Evolutionary conservation across 2,329 filamentous ascomycete genomes (phyloP).

Genomic region (Aureobasidium lini): DNA sequence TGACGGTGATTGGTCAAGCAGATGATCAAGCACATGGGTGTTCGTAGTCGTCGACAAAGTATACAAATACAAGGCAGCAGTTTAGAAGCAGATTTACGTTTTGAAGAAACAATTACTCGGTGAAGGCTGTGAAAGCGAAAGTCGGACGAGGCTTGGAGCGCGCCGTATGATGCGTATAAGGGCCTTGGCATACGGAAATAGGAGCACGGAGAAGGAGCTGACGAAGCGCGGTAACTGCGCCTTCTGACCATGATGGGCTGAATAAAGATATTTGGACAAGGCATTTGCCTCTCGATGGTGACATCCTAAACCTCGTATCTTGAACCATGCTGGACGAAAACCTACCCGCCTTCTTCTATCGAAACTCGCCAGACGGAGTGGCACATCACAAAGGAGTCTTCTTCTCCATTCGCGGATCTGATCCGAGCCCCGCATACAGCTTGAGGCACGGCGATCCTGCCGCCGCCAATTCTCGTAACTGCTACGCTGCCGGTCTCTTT

Average conservation of each 20-base stretch:
- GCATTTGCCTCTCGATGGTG: background rate
- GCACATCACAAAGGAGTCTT: constrained; percentile 48
- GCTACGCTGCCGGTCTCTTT: constrained; percentile 78
- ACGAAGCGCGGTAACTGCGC: constrained; percentile 2
- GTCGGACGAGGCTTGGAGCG: background rate
- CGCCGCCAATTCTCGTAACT: constrained; percentile 60
- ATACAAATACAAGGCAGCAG: background rate
- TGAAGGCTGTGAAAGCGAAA: background rate
- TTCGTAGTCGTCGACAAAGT: background rate
- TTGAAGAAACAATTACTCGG: background rate
- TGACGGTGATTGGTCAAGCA: background rate
- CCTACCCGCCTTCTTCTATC: constrained; percentile 65
- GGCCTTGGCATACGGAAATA: background rate
- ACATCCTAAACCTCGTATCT: background rate
- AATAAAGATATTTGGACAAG: constrained; percentile 3
- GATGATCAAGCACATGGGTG: background rate
- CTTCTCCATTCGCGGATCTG: constrained; percentile 66
- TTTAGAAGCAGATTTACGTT: background rate
- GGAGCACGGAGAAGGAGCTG: constrained; percentile 4
- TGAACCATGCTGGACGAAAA: constrained; percentile 79
- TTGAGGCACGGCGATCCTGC: constrained; percentile 65
- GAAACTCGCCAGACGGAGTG: constrained; percentile 41
- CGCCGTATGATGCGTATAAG: constrained; percentile 3
- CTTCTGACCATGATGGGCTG: background rate
- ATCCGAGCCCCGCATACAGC: constrained; percentile 72